phyloP scores from a whole-genome alignment of 176 grass and related monocot species.

The Lolium multiflorum region DNA sequence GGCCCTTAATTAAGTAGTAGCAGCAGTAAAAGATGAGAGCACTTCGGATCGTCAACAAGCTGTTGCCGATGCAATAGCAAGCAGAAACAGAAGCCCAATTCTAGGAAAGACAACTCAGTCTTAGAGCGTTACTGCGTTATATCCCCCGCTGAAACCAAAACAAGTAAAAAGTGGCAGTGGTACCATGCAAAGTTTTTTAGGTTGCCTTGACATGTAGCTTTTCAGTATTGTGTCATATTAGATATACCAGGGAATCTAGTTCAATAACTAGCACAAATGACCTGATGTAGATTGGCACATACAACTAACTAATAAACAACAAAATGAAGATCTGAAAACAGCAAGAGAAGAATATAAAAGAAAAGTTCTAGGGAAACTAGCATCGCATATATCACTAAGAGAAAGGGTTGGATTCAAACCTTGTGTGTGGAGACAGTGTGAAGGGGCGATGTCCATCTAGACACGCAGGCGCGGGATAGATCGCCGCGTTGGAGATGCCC shows the following conservation, averaged over 20 bases:
- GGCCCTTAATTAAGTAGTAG: not conserved
- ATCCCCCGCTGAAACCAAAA: constrained; percentile 32
- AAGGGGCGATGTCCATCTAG: not conserved
- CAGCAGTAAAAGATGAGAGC: not conserved
- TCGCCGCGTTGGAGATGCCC: no score
- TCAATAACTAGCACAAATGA: not conserved
- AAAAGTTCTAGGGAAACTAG: not conserved
- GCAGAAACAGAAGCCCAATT: constrained; percentile 39
- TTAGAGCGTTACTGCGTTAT: constrained; percentile 10
- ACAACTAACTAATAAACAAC: not conserved
- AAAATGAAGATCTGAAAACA: not conserved
- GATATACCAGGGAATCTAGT: not conserved
- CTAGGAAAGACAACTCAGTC: constrained; percentile 36
- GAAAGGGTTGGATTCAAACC: not conserved
- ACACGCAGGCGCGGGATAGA: no score
- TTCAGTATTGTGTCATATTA: no score
- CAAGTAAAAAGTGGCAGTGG: constrained; percentile 23
- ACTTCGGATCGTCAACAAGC: constrained; percentile 41
- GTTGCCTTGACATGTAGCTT: not conserved
- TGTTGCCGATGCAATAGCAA: constrained; percentile 57
- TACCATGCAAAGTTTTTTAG: constrained; percentile 19
- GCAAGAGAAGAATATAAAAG: not conserved
- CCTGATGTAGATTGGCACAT: not conserved
- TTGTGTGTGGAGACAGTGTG: not conserved
- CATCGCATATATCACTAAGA: not conserved